Percentiles rank a stretch among this genome's conserved stretches.
phyloP scores from a whole-genome alignment of 345 rosid genomes.

The Brassica napus region Da-Ae NC_063450.1:51513501-51514000 shows the following conservation, averaged over 20 bases:
- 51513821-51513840: constrained; percentile 71
- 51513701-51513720: neutral
- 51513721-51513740: neutral
- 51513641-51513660: neutral
- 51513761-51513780: neutral
- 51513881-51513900: constrained; percentile 69
- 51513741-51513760: constrained; percentile 4
- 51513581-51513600: no score
- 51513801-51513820: constrained; percentile 31
- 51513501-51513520: no score
- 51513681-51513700: neutral
- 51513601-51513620: no score
- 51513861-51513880: constrained; percentile 60
- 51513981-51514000: neutral
- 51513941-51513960: neutral
- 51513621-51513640: neutral
- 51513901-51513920: constrained; percentile 75
- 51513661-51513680: neutral
- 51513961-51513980: neutral
- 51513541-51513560: no score
- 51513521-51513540: no score
- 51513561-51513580: no score
- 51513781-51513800: neutral
- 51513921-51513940: constrained; percentile 64
- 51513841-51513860: constrained; percentile 72